Evolutionary conservation across 176 grass and related monocot species (phyloP).

Genomic region (Oryza officinalis): DNA sequence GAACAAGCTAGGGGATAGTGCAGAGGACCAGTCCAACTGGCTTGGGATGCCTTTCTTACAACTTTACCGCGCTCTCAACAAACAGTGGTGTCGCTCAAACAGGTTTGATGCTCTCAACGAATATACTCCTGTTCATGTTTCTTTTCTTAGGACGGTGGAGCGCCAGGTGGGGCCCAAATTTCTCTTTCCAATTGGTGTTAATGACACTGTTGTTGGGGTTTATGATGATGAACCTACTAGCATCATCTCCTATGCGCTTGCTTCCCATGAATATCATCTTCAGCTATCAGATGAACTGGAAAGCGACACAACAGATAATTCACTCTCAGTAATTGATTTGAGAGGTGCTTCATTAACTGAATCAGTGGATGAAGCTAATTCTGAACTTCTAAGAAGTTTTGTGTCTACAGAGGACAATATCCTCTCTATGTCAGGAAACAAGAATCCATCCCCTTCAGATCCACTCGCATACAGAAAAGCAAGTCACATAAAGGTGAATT

Average conservation of each 20-base stretch:
- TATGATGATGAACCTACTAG: constrained; percentile 95
- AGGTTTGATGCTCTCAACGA: constrained; percentile 59
- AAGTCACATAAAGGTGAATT: constrained; percentile 85
- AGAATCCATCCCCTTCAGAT: constrained; percentile 43
- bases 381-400: constrained; percentile 71
- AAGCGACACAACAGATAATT: constrained; percentile 39
- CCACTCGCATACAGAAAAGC: constrained; percentile 56
- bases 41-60: constrained; percentile 65
- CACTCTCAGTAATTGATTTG: constrained; percentile 39
- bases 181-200: constrained; percentile 76
- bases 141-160: constrained; percentile 56
- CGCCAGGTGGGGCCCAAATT: constrained; percentile 70
- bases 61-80: constrained; percentile 73
- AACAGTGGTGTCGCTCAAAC: constrained; percentile 57
- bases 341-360: constrained; percentile 59
- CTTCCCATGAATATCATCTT: constrained; percentile 79
- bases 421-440: constrained; percentile 51
- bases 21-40: constrained; percentile 65
- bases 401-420: constrained; percentile 50
- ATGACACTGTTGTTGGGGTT: constrained; percentile 83
- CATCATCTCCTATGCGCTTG: constrained; percentile 81
- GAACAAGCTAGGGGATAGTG: constrained; percentile 61
- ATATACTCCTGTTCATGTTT: constrained; percentile 59
- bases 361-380: constrained; percentile 63
- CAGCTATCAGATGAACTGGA: constrained; percentile 73